phyloP scores from a whole-genome alignment of 2,329 filamentous ascomycete genomes.

The Fusarium phyllophilum region DNA sequence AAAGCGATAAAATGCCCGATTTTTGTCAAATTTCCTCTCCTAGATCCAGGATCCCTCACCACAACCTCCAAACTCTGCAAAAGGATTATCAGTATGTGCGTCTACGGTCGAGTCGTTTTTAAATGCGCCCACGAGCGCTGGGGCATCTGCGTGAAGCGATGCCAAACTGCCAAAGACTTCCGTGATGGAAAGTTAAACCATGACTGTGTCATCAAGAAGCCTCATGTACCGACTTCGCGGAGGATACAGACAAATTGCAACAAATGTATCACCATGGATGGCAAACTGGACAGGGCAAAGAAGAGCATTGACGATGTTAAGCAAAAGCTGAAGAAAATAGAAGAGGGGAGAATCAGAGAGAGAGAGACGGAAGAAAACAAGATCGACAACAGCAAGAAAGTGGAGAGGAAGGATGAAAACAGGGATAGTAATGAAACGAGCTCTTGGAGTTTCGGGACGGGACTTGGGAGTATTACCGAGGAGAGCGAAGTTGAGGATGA shows the following conservation, averaged over 20 bases:
- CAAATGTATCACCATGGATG: slow-evolving; percentile 36
- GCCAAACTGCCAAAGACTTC: slow-evolving; percentile 30
- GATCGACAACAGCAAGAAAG: not conserved
- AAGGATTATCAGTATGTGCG: slow-evolving; percentile 42
- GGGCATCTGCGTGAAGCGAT: slow-evolving; percentile 41
- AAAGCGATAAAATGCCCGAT: not conserved
- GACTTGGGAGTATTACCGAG: slow-evolving; percentile 9
- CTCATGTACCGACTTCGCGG: slow-evolving; percentile 39
- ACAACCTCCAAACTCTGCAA: not conserved
- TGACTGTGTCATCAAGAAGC: slow-evolving; percentile 34
- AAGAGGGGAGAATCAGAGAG: not conserved
- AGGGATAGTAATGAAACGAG: not conserved
- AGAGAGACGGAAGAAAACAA: not conserved
- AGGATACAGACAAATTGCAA: slow-evolving; percentile 37
- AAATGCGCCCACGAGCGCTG: slow-evolving; percentile 42
- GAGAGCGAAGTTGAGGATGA: slow-evolving; percentile 5
- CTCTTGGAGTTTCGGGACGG: not conserved
- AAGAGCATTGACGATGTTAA: slow-evolving; percentile 20
- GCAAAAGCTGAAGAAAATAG: not conserved
- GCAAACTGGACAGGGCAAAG: slow-evolving; percentile 23
- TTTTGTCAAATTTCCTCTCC: not conserved
- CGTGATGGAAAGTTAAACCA: not conserved
- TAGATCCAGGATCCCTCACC: not conserved
- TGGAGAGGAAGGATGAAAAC: not conserved
- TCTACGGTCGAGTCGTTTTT: slow-evolving; percentile 41